These are phyloP conservation scores for Lichtheimia hyalospora DNA, from an alignment of 371 early-diverging fungal genomes.

Conservation along the genomic window DNA sequence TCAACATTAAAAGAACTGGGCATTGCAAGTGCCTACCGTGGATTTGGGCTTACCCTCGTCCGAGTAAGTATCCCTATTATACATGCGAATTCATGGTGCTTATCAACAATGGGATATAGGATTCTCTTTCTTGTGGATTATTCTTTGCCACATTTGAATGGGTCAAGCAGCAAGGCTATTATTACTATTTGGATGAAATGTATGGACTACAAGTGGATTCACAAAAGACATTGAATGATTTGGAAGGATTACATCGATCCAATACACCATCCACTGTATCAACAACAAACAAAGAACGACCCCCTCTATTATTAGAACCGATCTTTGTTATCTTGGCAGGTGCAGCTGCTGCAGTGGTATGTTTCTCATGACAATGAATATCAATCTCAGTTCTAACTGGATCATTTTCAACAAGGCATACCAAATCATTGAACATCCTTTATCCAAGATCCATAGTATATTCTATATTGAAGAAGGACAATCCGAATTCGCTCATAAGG, in stretches of 20 bases:
- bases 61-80: constrained; percentile 43
- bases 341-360: constrained; percentile 65
- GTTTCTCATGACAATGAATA: background rate
- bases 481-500: constrained; percentile 47
- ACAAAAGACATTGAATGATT: constrained; percentile 22
- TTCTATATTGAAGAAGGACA: constrained; percentile 70
- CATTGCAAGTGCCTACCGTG: constrained; percentile 66
- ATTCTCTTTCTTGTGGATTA: constrained; percentile 69
- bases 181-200: constrained; percentile 59
- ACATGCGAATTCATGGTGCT: background rate
- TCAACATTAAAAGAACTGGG: constrained; percentile 65
- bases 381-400: too few species aligned
- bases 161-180: constrained; percentile 71
- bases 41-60: constrained; percentile 64
- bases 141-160: constrained; percentile 82
- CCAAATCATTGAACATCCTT: constrained; percentile 72
- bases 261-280: constrained; percentile 15
- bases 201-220: constrained; percentile 55
- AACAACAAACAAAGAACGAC: constrained; percentile 27
- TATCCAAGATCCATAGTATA: constrained; percentile 70
- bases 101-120: constrained; percentile 34
- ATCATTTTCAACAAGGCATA: constrained; percentile 47
- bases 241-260: constrained; percentile 28
- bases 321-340: constrained; percentile 73
- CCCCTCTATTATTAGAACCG: constrained; percentile 62